Evolutionary conservation across 2,329 filamentous ascomycete genomes (phyloP).

Genomic region (Mycosphaerelloides madeirae): DNA sequence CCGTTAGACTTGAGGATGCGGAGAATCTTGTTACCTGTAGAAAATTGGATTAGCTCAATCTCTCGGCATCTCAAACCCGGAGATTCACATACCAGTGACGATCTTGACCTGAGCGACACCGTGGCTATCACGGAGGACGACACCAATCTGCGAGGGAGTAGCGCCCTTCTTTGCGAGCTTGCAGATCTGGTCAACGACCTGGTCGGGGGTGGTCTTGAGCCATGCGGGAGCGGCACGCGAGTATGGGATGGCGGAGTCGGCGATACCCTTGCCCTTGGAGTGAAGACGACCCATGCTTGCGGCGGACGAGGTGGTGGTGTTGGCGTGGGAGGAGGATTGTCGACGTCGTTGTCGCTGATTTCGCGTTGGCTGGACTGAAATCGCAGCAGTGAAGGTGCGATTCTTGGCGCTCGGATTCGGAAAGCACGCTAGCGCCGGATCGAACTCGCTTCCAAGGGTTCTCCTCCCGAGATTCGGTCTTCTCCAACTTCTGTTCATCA

Average conservation of each 20-base stretch:
- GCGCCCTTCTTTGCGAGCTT: slow-evolving; percentile 99
- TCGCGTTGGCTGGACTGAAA: no score
- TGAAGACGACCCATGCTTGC: slow-evolving; percentile 93
- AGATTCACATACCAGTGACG: slow-evolving; percentile 71
- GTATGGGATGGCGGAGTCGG: slow-evolving; percentile 92
- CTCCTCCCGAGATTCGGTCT: no score
- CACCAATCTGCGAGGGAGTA: slow-evolving; percentile 98
- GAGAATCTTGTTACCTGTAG: slow-evolving; percentile 95
- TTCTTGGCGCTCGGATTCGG: background rate
- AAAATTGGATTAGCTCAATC: slow-evolving; percentile 11
- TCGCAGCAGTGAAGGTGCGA: background rate
- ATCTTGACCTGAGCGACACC: slow-evolving; percentile 97
- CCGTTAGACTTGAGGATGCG: slow-evolving; percentile 96
- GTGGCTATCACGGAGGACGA: slow-evolving; percentile 95
- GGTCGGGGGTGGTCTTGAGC: slow-evolving; percentile 98
- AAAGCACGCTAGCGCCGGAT: no score
- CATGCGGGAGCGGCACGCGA: slow-evolving; percentile 87
- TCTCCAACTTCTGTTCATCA: no score
- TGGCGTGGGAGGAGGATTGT: slow-evolving; percentile 12
- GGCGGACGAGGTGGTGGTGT: no score
- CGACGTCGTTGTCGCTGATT: background rate
- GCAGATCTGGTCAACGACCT: slow-evolving; percentile 98
- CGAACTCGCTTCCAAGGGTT: no score
- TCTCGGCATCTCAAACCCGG: background rate
- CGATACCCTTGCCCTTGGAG: slow-evolving; percentile 99